phyloP scores from a whole-genome alignment of 2,329 filamentous ascomycete genomes.

The Beauveria medogensis region DNA sequence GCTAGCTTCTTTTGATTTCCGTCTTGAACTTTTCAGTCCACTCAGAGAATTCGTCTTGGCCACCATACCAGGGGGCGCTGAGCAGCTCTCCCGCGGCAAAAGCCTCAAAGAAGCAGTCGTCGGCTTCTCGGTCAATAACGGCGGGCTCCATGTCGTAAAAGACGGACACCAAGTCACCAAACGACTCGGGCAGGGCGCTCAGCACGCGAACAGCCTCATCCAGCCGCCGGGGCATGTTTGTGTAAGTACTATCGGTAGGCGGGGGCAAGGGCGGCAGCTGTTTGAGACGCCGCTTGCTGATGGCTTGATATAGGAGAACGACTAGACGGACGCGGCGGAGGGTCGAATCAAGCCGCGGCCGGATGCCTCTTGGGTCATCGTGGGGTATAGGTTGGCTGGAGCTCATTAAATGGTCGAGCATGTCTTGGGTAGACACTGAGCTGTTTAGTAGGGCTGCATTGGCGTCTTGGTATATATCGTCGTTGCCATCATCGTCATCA shows the following conservation, averaged over 20 bases:
- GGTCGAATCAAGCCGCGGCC: constrained; percentile 55
- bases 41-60: constrained; percentile 66
- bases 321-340: constrained; percentile 60
- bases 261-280: constrained; percentile 39
- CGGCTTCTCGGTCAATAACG: constrained; percentile 51
- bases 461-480: constrained; percentile 30
- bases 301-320: constrained; percentile 58
- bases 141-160: constrained; percentile 63
- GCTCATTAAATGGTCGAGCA: constrained; percentile 61
- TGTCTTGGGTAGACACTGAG: constrained; percentile 40
- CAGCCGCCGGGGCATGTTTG: constrained; percentile 32
- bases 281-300: constrained; percentile 62
- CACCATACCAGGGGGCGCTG: constrained; percentile 51
- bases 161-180: constrained; percentile 60
- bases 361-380: constrained; percentile 55
- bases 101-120: constrained; percentile 52
- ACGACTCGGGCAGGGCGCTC: constrained; percentile 53
- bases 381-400: constrained; percentile 53
- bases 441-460: constrained; percentile 31
- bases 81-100: constrained; percentile 48
- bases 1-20: constrained; percentile 38
- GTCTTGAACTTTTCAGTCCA: constrained; percentile 59
- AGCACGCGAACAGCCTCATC: constrained; percentile 51
- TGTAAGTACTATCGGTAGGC: constrained; percentile 20
- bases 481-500: constrained; percentile 34